These are phyloP conservation scores for Phytophthora uliginosa DNA, from an alignment of 352 stramenopile genomes.

Conservation along the genomic window DNA sequence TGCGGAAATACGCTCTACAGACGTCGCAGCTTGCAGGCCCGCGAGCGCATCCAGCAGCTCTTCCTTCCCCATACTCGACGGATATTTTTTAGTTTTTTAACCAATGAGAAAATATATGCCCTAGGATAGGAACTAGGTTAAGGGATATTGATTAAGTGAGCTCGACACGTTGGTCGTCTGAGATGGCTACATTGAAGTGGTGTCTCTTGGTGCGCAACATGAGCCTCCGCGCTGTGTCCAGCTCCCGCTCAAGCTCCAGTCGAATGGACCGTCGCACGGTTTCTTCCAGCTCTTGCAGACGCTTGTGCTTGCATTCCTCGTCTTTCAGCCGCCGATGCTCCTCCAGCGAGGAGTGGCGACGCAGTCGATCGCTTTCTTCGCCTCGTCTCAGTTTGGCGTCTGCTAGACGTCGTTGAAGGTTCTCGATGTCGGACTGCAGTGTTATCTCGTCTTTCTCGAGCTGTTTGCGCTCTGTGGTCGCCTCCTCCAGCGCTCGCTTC, in stretches of 20 bases:
- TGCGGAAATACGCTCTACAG: constrained; percentile 25
- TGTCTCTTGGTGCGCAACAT: constrained; percentile 45
- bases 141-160: neutral
- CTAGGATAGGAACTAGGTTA: neutral
- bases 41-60: constrained; percentile 56
- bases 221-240: constrained; percentile 56
- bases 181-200: constrained; percentile 36
- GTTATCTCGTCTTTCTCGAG: constrained; percentile 41
- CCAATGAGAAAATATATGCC: constrained; percentile 19
- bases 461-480: constrained; percentile 21
- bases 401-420: constrained; percentile 33
- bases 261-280: constrained; percentile 65
- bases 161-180: constrained; percentile 31
- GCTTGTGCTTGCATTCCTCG: constrained; percentile 44
- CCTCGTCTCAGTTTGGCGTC: constrained; percentile 32
- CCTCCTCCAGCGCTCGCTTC: constrained; percentile 34
- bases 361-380: constrained; percentile 60
- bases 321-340: constrained; percentile 61
- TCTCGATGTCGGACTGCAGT: constrained; percentile 41
- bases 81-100: constrained; percentile 8
- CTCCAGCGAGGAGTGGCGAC: constrained; percentile 57
- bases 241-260: constrained; percentile 71
- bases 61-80: constrained; percentile 50
- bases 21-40: constrained; percentile 33
- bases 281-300: constrained; percentile 52